These are phyloP conservation scores for Kuraishia hungarica DNA, from an alignment of 805 yeast species.

Conservation along the genomic window DNA sequence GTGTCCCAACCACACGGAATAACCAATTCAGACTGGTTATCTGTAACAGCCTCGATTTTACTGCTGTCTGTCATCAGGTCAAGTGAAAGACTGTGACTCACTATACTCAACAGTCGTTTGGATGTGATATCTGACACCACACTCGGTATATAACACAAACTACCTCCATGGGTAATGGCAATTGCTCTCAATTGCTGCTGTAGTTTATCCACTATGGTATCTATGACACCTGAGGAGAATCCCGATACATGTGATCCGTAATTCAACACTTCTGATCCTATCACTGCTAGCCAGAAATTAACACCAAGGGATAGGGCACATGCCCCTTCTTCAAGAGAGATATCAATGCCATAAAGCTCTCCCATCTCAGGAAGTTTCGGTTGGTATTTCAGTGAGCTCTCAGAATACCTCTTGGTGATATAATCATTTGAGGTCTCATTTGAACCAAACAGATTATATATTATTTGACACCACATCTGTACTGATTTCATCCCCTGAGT, in stretches of 20 bases:
- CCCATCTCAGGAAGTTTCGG: not conserved
- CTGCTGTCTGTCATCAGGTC: not conserved
- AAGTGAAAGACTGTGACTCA: not conserved
- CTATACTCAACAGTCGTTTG: not conserved
- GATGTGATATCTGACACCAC: not conserved
- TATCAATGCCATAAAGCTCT: not conserved
- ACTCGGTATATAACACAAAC: conserved; percentile 1
- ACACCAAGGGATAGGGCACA: not conserved
- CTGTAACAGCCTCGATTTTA: not conserved
- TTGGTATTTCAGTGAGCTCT: not conserved
- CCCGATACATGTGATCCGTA: not conserved
- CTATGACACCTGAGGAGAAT: not conserved
- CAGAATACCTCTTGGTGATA: not conserved
- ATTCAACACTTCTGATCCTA: not conserved
- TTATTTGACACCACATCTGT: not conserved
- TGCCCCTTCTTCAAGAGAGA: not conserved
- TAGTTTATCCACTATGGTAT: not conserved
- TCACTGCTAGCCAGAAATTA: not conserved
- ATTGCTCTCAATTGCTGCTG: conserved; percentile 2
- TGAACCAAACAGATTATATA: not conserved
- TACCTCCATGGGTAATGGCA: conserved; percentile 1
- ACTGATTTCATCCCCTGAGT: not conserved
- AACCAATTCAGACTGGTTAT: conserved; percentile 6
- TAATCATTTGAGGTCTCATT: not conserved
- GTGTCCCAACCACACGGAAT: conserved; percentile 47